A percentile compares a stretch with the other conserved stretches of the same genome.
Conservation (phyloP, 768 basidiomycete genomes). For the Auriscalpium microsporum region DNA sequence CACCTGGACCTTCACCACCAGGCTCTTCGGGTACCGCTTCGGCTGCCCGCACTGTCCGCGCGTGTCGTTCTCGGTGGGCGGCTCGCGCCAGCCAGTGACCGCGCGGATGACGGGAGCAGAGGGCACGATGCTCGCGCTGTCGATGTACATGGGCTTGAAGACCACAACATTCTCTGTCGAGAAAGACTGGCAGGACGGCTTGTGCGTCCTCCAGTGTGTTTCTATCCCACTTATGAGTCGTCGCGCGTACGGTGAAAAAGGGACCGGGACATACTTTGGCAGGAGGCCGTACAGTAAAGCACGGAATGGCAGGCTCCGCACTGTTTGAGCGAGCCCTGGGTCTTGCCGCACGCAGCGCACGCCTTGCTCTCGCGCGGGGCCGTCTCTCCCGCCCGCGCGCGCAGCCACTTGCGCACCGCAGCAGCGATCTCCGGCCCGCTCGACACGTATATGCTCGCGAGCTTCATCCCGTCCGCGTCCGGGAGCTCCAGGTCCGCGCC, state of each 20-base stretch:
- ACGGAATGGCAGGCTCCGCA: constrained; percentile 21
- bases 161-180: constrained; percentile 33
- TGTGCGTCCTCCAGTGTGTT: constrained; percentile 40
- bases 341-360: constrained; percentile 33
- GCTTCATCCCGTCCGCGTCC: constrained; percentile 32
- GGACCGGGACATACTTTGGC: constrained; percentile 37
- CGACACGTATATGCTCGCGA: constrained; percentile 19
- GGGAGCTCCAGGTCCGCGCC: constrained; percentile 36
- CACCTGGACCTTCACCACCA: constrained; percentile 50
- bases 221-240: constrained; percentile 23
- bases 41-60: constrained; percentile 11
- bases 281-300: constrained; percentile 43
- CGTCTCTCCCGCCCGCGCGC: constrained; percentile 35
- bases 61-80: constrained; percentile 12
- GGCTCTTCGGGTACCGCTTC: constrained; percentile 25
- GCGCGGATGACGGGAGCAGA: constrained; percentile 24
- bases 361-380: constrained; percentile 35
- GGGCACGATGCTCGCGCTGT: constrained; percentile 11
- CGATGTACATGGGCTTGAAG: constrained; percentile 35
- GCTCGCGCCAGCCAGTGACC: constrained; percentile 19
- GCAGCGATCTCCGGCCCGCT: constrained; percentile 40
- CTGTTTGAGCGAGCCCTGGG: constrained; percentile 34
- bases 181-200: constrained; percentile 39
- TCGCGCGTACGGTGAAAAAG: not conserved
- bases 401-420: constrained; percentile 36